A percentile compares a stretch with the other conserved stretches of the same genome.
phyloP scores from a whole-genome alignment of 306 rosid genomes.

The Castanopsis chinensis region DNA sequence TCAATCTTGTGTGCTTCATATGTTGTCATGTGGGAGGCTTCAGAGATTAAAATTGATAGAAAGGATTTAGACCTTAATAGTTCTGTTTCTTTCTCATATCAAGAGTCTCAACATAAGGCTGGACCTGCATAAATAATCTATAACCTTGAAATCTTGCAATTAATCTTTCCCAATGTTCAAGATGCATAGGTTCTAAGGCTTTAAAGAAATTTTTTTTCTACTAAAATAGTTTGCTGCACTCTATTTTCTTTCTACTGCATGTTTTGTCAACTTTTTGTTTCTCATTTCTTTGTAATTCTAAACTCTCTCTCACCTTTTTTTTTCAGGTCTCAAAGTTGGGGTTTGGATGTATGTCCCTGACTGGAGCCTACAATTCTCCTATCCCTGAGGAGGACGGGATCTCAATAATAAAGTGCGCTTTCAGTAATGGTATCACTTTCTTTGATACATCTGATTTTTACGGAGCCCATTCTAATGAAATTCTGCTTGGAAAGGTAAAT shows the following conservation, averaged over 20 bases:
- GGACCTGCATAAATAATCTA: not conserved
- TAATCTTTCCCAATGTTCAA: not conserved
- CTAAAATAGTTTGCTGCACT: not conserved
- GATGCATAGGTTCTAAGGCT: not conserved
- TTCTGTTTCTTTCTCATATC: not conserved
- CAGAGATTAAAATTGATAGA: no score
- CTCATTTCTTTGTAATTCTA: not conserved
- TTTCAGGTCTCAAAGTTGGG: conserved; percentile 46
- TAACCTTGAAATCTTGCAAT: not conserved
- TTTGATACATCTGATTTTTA: conserved; percentile 38
- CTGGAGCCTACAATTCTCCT: conserved; percentile 35
- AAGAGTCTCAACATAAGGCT: not conserved
- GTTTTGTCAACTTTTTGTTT: not conserved
- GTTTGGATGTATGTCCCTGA: conserved; percentile 43
- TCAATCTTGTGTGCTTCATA: not conserved
- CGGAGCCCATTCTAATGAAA: conserved; percentile 32
- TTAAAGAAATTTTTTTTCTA: not conserved
- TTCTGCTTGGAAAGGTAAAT: conserved; percentile 34
- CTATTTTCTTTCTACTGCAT: not conserved
- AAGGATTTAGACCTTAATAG: not conserved
- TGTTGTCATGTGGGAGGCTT: not conserved
- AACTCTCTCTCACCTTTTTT: not conserved
- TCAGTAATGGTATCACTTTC: conserved; percentile 38
- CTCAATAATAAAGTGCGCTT: conserved; percentile 21
- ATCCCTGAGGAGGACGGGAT: conserved; percentile 27